Conservation (phyloP, 2,329 filamentous ascomycete species). For the Fusarium solani-melongenae region DNA sequence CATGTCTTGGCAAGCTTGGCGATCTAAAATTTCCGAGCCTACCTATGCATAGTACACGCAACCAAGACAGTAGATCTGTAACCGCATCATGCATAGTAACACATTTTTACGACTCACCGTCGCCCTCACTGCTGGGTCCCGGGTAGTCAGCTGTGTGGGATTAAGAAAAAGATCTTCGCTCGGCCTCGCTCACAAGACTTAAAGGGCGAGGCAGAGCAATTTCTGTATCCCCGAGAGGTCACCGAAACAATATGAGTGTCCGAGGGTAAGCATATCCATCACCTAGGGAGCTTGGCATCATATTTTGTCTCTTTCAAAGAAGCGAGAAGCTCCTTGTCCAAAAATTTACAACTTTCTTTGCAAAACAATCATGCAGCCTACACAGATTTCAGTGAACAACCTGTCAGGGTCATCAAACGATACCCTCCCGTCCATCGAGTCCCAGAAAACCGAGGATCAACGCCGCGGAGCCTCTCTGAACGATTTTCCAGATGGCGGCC, state of each 20-base stretch:
- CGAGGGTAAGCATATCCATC: not conserved
- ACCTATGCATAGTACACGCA: not conserved
- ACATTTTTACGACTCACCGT: not conserved
- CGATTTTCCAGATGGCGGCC: not conserved
- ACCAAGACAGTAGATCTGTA: not conserved
- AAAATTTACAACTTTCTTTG: not conserved
- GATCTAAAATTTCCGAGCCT: not conserved
- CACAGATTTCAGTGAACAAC: not conserved
- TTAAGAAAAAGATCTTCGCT: not conserved
- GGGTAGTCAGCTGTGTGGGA: not conserved
- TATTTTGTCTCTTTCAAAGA: not conserved
- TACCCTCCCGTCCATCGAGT: not conserved
- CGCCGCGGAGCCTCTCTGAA: not conserved
- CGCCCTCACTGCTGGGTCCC: not conserved
- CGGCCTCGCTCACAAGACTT: not conserved
- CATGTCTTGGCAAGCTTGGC: not conserved
- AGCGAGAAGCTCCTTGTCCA: not conserved
- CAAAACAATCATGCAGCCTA: not conserved
- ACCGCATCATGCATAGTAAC: not conserved
- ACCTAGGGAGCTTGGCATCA: not conserved
- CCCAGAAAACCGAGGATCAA: not conserved
- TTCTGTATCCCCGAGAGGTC: not conserved
- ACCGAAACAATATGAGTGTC: not conserved
- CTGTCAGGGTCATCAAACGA: not conserved
- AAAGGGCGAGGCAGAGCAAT: not conserved